Conservation (phyloP, 2,329 filamentous ascomycete genomes). For the Blumeriella jaapii region DNA sequence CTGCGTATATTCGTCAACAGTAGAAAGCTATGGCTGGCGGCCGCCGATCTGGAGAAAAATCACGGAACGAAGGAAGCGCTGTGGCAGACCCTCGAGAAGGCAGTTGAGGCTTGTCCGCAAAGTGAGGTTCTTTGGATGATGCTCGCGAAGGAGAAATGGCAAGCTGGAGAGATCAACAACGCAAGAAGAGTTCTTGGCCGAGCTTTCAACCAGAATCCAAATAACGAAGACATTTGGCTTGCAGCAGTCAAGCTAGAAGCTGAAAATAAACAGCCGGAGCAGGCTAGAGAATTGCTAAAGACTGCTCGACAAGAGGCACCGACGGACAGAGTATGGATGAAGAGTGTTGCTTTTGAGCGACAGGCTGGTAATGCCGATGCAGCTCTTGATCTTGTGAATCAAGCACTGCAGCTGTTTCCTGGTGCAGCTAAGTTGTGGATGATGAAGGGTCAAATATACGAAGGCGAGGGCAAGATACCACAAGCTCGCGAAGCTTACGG, state of each 20-base stretch:
- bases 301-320: constrained; percentile 80
- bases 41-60: constrained; percentile 80
- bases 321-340: constrained; percentile 95
- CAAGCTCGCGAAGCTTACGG: constrained; percentile 85
- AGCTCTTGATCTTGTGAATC: constrained; percentile 76
- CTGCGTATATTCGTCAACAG: constrained; percentile 82
- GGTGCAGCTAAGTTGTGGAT: constrained; percentile 86
- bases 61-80: constrained; percentile 77
- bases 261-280: constrained; percentile 70
- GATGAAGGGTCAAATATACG: constrained; percentile 98
- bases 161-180: constrained; percentile 75
- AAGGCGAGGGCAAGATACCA: constrained; percentile 63
- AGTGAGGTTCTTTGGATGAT: constrained; percentile 92
- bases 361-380: constrained; percentile 68
- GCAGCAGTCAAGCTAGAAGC: constrained; percentile 94
- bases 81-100: constrained; percentile 79
- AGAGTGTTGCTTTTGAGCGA: constrained; percentile 86
- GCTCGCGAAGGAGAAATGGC: constrained; percentile 89
- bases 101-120: constrained; percentile 84
- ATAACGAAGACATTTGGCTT: constrained; percentile 97
- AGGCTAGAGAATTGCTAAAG: constrained; percentile 70
- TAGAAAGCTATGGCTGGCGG: constrained; percentile 79
- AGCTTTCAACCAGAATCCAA: constrained; percentile 89
- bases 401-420: constrained; percentile 79
- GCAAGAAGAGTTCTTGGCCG: constrained; percentile 75